Base-by-base conservation (phyloP, 164 flowering plant genomes). In the Stephania japonica region DNA sequence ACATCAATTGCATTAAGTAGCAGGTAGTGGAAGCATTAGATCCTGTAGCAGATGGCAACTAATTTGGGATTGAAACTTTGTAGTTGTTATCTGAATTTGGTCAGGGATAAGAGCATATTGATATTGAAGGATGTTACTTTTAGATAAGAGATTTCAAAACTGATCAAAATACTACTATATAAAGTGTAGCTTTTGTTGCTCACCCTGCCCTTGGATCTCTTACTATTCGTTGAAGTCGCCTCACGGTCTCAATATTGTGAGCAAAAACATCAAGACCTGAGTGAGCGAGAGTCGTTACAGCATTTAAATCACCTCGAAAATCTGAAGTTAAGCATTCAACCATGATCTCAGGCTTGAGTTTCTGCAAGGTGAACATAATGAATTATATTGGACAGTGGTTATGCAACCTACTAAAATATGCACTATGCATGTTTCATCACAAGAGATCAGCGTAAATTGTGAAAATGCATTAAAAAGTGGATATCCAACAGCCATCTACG, bases 261-360 rank as follows among this genome's bases (percentile, higher is more conserved):
- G 99, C 99, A 82, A 94, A 92, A 12, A 94, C 99, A 88, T 94
- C 99, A 68, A 94, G 83, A 49, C 98, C 98, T 11, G 97, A 94
- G 84, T 84, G 86, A 6, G 77, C 92, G 59, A 94, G 74, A 65
- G 85, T 78, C 10, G 89, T 86, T 7, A 94, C 94, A 73, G 92
- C 95, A 68, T 80, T 78, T 42, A 90, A 75, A 73, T 94, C 94
- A 44, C 99, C 99, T 25, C 91, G 86, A 68, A 94, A 94, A 84
- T 94, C 99, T 78, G 97, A 91, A 75, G 98, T 92, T 76, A 92
- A 85, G 78, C 97, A 94, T 83, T 92, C 98, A 67, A 94, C 90
- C 93, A 94, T 87, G 75, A 94, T 91, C 53, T 90, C 93, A 42
- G 99, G 95, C 82, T 86, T 94, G 42, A 87, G 89, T 32, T 74